Evolutionary conservation across 352 stramenopile species (phyloP), one percentile per base, ranked within the genome.

Genomic region (Pythium scleroteichum): DNA sequence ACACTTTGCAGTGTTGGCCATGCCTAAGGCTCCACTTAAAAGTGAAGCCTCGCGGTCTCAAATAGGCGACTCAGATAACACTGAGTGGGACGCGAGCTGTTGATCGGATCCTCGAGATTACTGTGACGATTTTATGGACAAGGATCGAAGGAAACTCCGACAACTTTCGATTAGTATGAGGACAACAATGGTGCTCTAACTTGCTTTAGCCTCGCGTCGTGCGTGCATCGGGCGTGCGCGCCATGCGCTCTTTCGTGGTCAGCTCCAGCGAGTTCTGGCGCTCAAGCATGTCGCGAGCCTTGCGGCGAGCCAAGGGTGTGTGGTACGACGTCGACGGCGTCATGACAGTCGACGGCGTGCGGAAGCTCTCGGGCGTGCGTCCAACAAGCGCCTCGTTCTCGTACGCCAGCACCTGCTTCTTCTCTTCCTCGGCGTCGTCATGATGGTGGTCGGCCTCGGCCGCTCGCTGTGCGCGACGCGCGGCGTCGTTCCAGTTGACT

Each of bases 401-500:
- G 64, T 76, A 81, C 56, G 73, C 73, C 29, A 78, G 23, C 38
- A 81, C 53, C 27, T 73, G 65, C n/a, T 63, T 61, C 55, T 66
- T 48, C 56, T 81, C 73, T 39, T 72, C 44, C 35, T 71, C 64
- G 17, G 49, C 35, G 52, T 76, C 70, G 24, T 75, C 68, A 14
- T 61, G 62, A 14, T 24, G 13, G 53, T 53, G 40, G 20, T 72
- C 68, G 12, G 71, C 64, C 29, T 82, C 71, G 17, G 73, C 73
- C 7, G 71, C 64, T 13, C 55, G 53, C 44, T 79, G 71, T 0
- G 73, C 73, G 9, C 71, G 59, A 2, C 59, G 48, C 20, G 73
- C 71, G 10, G 73, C 73, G 27, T 71, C 66, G 40, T 44, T 64
- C 73, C 73, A 82, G 71, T 82, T 65, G 45, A 82, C 73, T n/a